Percentiles rank a stretch among this genome's conserved stretches.
Evolutionary conservation across 2,329 filamentous ascomycete genomes (phyloP).

Genomic region (Ophiostoma ulmi): DNA sequence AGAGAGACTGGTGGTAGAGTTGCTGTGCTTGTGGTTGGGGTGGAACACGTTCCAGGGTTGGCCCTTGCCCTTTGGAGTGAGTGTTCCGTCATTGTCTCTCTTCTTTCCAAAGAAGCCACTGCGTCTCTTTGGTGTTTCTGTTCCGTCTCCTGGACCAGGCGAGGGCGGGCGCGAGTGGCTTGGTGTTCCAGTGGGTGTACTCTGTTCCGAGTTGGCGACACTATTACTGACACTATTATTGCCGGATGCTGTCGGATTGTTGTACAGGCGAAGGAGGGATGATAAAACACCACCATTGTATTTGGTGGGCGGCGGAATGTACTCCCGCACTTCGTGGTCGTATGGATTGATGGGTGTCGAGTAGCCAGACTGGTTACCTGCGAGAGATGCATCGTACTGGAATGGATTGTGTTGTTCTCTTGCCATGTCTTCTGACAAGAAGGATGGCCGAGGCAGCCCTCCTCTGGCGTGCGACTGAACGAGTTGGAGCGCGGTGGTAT

Average conservation of each 20-base stretch:
- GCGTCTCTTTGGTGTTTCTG: slow-evolving; percentile 35
- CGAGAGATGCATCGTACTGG: slow-evolving; percentile 26
- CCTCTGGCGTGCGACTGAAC: slow-evolving; percentile 26
- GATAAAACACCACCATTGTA: slow-evolving; percentile 71
- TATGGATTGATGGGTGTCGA: slow-evolving; percentile 47
- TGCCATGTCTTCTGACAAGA: background rate
- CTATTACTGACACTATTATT: slow-evolving; percentile 32
- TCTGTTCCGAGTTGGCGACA: slow-evolving; percentile 38
- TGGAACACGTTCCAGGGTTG: slow-evolving; percentile 24
- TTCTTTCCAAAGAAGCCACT: slow-evolving; percentile 41
- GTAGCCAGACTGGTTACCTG: slow-evolving; percentile 29
- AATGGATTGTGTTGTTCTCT: slow-evolving; percentile 14
- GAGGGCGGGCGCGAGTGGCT: slow-evolving; percentile 40
- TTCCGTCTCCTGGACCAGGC: slow-evolving; percentile 31
- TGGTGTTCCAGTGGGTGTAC: slow-evolving; percentile 43
- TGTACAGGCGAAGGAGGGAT: slow-evolving; percentile 65
- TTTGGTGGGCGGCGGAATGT: slow-evolving; percentile 60
- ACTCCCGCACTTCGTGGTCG: slow-evolving; percentile 50
- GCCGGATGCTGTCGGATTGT: slow-evolving; percentile 37
- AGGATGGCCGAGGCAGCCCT: background rate
- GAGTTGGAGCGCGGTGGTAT: slow-evolving; percentile 25
- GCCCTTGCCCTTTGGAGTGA: slow-evolving; percentile 9
- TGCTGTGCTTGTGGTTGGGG: slow-evolving; percentile 21
- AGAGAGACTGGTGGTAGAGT: slow-evolving; percentile 36
- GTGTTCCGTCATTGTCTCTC: slow-evolving; percentile 22